These are phyloP conservation scores for Rhynchosporium graminicola DNA, from an alignment of 2,329 filamentous ascomycete species.

Conservation along the genomic window DNA sequence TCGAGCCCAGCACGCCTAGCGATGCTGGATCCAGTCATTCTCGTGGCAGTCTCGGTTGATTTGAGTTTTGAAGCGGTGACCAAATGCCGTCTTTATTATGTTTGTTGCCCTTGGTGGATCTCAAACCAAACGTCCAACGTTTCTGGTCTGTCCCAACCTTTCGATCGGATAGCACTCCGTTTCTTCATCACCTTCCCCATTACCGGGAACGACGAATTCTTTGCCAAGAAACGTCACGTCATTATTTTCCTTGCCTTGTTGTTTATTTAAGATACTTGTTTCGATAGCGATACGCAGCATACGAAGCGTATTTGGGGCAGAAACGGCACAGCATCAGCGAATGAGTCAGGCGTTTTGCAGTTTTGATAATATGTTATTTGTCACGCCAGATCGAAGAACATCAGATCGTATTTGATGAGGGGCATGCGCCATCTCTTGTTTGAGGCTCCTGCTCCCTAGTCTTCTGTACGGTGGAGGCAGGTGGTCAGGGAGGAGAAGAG, in stretches of 20 bases:
- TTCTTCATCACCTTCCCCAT: not conserved
- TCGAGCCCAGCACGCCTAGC: constrained; percentile 64
- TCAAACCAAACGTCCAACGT: constrained; percentile 8
- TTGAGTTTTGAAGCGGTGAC: not conserved
- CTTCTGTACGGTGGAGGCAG: not conserved
- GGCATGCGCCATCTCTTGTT: not conserved
- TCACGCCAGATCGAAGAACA: not conserved
- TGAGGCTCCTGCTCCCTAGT: not conserved
- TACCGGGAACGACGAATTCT: not conserved
- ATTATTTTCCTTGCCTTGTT: constrained; percentile 7
- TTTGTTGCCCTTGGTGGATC: constrained; percentile 8
- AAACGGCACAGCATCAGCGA: constrained; percentile 29
- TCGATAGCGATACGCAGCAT: constrained; percentile 23
- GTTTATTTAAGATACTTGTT: constrained; percentile 9
- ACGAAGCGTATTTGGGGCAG: constrained; percentile 25
- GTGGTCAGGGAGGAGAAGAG: not conserved
- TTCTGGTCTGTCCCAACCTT: constrained; percentile 12
- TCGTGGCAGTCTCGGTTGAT: constrained; percentile 33
- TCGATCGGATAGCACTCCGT: constrained; percentile 2
- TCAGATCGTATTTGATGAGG: not conserved
- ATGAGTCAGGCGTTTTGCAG: constrained; percentile 28
- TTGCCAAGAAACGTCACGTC: constrained; percentile 1
- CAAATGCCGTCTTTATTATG: constrained; percentile 1
- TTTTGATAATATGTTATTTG: constrained; percentile 8
- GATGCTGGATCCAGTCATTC: constrained; percentile 44